These are phyloP conservation scores for Chalciporus sphaerocephalus DNA, from an alignment of 768 basidiomycete genomes.

Conservation along the genomic window DNA sequence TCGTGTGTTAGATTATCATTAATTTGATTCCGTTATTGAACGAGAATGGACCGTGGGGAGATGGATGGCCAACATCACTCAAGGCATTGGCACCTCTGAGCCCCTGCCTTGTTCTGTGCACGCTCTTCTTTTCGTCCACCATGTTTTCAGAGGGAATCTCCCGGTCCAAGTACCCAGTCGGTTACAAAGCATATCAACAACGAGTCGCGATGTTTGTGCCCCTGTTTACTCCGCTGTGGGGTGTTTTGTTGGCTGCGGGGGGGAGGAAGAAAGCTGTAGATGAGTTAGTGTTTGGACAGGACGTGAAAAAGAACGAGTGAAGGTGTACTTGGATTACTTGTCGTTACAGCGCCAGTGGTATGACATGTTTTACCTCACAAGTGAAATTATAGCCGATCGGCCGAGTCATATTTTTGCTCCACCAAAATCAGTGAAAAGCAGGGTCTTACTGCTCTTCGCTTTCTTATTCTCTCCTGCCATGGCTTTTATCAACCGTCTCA, in stretches of 20 bases:
- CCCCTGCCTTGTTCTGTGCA: slow-evolving; percentile 59
- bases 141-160: slow-evolving; percentile 79
- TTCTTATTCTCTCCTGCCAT: slow-evolving; percentile 40
- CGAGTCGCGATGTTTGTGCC: slow-evolving; percentile 81
- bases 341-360: slow-evolving; percentile 6
- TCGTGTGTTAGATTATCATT: slow-evolving; percentile 52
- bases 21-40: slow-evolving; percentile 62
- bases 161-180: slow-evolving; percentile 61
- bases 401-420: neutral
- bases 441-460: neutral
- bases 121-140: slow-evolving; percentile 76
- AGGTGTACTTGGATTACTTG: neutral
- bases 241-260: slow-evolving; percentile 33
- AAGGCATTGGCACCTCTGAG: slow-evolving; percentile 37
- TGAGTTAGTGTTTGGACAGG: slow-evolving; percentile 41
- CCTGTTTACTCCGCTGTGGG: slow-evolving; percentile 43
- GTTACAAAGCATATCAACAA: slow-evolving; percentile 66
- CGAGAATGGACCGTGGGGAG: slow-evolving; percentile 27
- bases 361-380: slow-evolving; percentile 15
- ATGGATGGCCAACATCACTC: slow-evolving; percentile 22
- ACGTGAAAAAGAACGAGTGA: slow-evolving; percentile 23
- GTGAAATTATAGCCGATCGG: neutral
- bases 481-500: slow-evolving; percentile 59
- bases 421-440: neutral
- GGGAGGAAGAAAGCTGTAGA: slow-evolving; percentile 39